These are phyloP conservation scores for Citrus sinensis DNA, from an alignment of 345 rosid genomes.

Conservation along the genomic window DNA sequence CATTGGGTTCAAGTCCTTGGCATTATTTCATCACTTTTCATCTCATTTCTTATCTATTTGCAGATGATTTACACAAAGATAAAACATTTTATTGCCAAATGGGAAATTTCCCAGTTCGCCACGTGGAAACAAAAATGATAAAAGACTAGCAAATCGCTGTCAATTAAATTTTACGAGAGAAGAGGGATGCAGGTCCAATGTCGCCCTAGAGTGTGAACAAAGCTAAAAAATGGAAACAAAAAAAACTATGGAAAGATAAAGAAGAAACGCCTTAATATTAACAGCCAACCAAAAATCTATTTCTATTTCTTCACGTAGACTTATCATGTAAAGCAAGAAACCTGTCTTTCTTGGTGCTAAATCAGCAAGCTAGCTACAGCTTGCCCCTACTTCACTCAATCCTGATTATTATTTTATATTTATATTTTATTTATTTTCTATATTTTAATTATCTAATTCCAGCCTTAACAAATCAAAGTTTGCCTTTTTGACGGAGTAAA, in stretches of 20 bases:
- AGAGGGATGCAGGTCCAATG: constrained; percentile 6
- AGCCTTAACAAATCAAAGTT: constrained; percentile 23
- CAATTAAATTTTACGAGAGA: background rate
- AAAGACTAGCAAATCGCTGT: background rate
- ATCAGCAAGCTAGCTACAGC: constrained; percentile 15
- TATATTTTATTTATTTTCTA: constrained; percentile 1
- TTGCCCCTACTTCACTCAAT: constrained; percentile 76
- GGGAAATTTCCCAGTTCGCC: background rate
- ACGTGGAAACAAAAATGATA: background rate
- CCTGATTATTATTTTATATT: constrained; percentile 19
- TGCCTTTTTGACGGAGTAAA: constrained; percentile 20
- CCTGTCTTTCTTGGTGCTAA: constrained; percentile 25
- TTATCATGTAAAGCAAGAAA: constrained; percentile 17
- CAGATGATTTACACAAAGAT: too few species aligned
- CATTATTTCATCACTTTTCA: too few species aligned
- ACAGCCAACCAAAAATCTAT: constrained; percentile 11
- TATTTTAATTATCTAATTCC: background rate
- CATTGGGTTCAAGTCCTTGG: too few species aligned
- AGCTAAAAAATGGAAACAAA: background rate
- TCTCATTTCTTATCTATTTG: too few species aligned
- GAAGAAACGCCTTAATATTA: constrained; percentile 8
- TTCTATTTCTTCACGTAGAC: constrained; percentile 19
- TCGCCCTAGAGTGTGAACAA: constrained; percentile 16
- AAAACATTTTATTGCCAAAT: background rate
- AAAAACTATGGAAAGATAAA: background rate